Evolutionary conservation across 345 rosid species (phyloP), one percentile per base, ranked within the genome.

Genomic region (Citrus australasica): DNA sequence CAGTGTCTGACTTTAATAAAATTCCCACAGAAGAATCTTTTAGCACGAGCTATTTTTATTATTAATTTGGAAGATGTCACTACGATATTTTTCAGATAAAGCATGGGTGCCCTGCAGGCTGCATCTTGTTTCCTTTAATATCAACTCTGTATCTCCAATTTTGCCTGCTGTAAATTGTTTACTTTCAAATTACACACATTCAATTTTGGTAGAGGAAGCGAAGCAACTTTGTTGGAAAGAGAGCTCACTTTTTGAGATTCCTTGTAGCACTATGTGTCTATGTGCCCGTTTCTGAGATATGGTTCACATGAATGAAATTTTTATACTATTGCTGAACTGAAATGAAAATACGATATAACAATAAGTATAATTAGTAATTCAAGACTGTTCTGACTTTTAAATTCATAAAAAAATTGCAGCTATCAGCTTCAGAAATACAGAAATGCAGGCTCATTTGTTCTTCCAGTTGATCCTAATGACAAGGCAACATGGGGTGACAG

Each of bases 401-500:
- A 30, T 24, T 66, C 9, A 28, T 27, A 35, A 74, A 80, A 80
- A 2, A 9, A 21, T 22, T 86, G 90, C 92, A 96, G 99, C 83
- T 92, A 94, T 74, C 99, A 96, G 93, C 97, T 96, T 58, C 99
- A 96, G 73, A 96, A 96, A 81, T 96, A 96, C 83, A 90, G 98
- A 76, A 87, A 90, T 46, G 98, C 98, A 4, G 91, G 92, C 38
- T 96, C 99, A 1, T 94, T 88, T 78, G 99, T 96, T 24, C 95
- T 96, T 32, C 99, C 99, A 1, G 97, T 92, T 9, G 97, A 96
- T 67, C 95, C 94, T 5, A 86, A 85, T 1, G 95, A 96, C 84
- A 92, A 85, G 77, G 97, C 94, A 80, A 94, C 99, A 7, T 94
- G 99, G 98, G 99, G 98, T 48, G 99, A 96, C 74, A 94, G 99